Conservation (phyloP, 441 rosid genomes). For the Gossypium trilobum region DNA sequence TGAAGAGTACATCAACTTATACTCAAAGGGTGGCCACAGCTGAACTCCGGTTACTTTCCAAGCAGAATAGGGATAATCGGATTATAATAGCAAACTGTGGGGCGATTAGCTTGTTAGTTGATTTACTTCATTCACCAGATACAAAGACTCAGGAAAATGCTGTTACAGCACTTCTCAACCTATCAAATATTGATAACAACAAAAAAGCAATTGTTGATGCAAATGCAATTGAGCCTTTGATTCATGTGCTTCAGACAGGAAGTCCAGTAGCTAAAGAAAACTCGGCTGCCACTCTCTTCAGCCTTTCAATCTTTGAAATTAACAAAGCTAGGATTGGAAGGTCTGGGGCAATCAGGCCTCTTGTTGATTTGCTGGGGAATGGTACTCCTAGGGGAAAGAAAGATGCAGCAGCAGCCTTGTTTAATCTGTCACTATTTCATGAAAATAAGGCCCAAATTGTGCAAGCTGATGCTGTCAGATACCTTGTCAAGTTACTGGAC, state of each 20-base stretch:
- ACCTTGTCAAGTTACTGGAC: constrained; percentile 79
- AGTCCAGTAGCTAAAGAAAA: constrained; percentile 71
- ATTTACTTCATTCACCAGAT: constrained; percentile 50
- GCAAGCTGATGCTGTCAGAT: constrained; percentile 71
- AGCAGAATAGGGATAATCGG: constrained; percentile 63
- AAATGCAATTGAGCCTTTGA: constrained; percentile 61
- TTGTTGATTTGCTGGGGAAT: constrained; percentile 65
- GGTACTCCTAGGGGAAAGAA: constrained; percentile 45
- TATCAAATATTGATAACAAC: constrained; percentile 72
- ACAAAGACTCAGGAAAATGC: constrained; percentile 55
- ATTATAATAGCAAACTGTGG: constrained; percentile 68
- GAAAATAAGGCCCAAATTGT: constrained; percentile 67
- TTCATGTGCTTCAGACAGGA: constrained; percentile 67
- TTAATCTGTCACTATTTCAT: constrained; percentile 64
- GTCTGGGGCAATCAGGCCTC: constrained; percentile 73
- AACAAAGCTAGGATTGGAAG: constrained; percentile 69
- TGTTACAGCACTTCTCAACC: constrained; percentile 78
- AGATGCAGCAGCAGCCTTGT: constrained; percentile 83
- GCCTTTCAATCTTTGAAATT: constrained; percentile 65
- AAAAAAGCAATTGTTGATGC: constrained; percentile 55
- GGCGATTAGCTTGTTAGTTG: constrained; percentile 47
- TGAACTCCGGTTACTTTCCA: constrained; percentile 55
- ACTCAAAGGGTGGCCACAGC: constrained; percentile 47
- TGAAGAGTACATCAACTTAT: constrained; percentile 44
- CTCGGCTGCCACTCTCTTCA: constrained; percentile 76